Evolutionary conservation across 371 early-diverging fungal species (phyloP).

Genomic region (Haplosporangium sp.): DNA sequence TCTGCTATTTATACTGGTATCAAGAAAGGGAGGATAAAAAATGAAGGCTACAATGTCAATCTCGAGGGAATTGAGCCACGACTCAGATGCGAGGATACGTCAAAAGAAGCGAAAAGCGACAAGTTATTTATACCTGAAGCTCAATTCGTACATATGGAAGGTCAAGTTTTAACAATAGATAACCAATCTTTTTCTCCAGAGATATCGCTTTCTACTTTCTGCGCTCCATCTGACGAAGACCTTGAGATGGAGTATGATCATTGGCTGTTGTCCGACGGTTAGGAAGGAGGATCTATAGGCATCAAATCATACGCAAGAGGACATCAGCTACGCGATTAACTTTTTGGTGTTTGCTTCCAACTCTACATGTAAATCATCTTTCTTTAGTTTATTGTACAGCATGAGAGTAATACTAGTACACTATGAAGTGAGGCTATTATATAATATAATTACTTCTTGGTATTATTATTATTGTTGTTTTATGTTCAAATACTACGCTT

Average conservation of each 20-base stretch:
- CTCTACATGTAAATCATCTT: too few species aligned
- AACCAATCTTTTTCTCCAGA: background rate
- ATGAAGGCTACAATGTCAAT: background rate
- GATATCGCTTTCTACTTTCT: background rate
- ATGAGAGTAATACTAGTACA: background rate
- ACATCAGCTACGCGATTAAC: background rate
- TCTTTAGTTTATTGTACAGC: too few species aligned
- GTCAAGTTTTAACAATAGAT: background rate
- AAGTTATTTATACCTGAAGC: background rate
- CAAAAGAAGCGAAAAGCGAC: background rate
- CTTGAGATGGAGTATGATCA: background rate
- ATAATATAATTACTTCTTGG: too few species aligned
- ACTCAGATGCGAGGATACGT: too few species aligned
- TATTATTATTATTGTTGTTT: background rate
- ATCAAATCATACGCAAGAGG: background rate
- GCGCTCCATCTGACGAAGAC: background rate
- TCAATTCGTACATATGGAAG: too few species aligned
- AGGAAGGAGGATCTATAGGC: background rate
- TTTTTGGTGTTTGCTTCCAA: too few species aligned
- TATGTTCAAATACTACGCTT: slow-evolving; percentile 26
- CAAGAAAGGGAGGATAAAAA: background rate
- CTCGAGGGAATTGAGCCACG: too few species aligned
- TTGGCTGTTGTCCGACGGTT: background rate
- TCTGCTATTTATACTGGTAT: background rate
- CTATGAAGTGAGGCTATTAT: background rate